Percentiles rank a stretch among this genome's conserved stretches.
phyloP scores from a whole-genome alignment of 768 basidiomycete species.

The Mycena galopus region DNA sequence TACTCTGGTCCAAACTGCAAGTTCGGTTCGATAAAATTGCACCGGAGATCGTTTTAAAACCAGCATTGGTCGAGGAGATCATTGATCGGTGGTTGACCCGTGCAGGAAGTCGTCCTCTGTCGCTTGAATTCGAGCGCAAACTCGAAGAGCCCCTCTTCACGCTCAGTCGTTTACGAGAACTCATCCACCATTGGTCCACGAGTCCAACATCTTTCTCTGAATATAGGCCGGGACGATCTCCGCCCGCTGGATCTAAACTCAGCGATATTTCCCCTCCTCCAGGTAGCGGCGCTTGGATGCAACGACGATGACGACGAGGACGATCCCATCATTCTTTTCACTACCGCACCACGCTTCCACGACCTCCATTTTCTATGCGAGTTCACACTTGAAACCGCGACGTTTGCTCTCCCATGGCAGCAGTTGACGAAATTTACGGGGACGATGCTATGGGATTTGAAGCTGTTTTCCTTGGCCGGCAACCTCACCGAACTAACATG shows the following conservation, averaged over 20 bases:
- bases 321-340: not conserved
- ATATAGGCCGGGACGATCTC: not conserved
- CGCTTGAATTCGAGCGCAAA: not conserved
- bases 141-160: not conserved
- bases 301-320: too few species aligned
- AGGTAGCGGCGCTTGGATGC: not conserved
- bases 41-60: not conserved
- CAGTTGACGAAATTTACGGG: slow-evolving; percentile 8
- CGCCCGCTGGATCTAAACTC: not conserved
- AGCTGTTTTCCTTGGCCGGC: not conserved
- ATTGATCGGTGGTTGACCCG: not conserved
- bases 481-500: too few species aligned
- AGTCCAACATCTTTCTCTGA: too few species aligned
- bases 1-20: not conserved
- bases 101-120: not conserved
- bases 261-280: not conserved
- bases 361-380: not conserved
- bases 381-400: too few species aligned
- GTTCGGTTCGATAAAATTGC: not conserved
- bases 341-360: not conserved
- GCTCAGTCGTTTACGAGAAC: too few species aligned
- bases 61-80: not conserved
- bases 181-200: too few species aligned
- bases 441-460: not conserved
- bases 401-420: not conserved